Evolutionary conservation across 768 basidiomycete species (phyloP), one percentile per base, ranked within the genome.

Genomic region (Paxillus involutus): DNA sequence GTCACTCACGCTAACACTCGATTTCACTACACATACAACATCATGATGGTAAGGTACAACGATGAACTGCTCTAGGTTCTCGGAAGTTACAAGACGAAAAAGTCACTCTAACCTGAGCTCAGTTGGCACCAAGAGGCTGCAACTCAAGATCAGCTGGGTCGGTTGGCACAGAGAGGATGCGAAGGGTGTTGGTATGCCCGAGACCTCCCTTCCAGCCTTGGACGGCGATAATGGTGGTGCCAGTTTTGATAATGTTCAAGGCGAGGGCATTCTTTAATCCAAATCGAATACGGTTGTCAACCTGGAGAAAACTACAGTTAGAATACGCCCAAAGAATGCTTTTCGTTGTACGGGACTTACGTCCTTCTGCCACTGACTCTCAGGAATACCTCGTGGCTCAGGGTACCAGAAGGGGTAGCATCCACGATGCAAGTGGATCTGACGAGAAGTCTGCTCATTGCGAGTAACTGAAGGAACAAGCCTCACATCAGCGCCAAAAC

Each of bases 201-300:
- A 97, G 83, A 54, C 97, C 97, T 42, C 94, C 92, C 77, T 94
- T 96, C 96, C 96, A 99, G n/a, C 97, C 97, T 73, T 98, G 97
- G 5, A 99, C 89, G 46, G 96, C 96, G 58, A 98, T 79, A 65
- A 99, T 82, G 24, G 94, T 92, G 49, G 86, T 86, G 51, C 93
- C 91, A 36, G 92, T 85, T 65, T 85, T 84, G 77, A 98, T 86
- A 68, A 99, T 82, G 59, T 90, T 88, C 72, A 99, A 74, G 16
- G 75, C 80, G 43, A 98, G 78, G 4, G 91, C 97, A 67, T 79
- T 87, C 68, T 85, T 81, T 72, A 98, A 80, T 55, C 95, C 94
- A 64, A 86, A 95, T 55, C 92, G 86, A 67, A 90, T 89, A 59
- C 91, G 90, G 71, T 92, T 92, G 75, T 93, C 90, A 55, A 91